A percentile compares a stretch with the other conserved stretches of the same genome.
These are phyloP conservation scores for Sclerotinia minor DNA, from an alignment of 2,329 filamentous ascomycete species.

Conservation along the genomic window DNA sequence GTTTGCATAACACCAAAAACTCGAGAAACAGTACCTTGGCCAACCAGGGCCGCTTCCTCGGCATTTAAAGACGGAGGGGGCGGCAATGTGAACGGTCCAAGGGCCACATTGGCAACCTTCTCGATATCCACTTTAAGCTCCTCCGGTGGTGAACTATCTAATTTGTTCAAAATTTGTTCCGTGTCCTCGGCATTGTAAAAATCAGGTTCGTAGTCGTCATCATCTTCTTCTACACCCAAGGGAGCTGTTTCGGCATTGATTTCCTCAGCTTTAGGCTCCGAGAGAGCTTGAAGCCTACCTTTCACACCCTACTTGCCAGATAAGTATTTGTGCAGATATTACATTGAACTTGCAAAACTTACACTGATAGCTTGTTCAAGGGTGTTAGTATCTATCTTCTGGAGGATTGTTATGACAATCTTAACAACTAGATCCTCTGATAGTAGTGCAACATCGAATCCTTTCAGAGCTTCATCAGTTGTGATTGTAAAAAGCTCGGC, in stretches of 20 bases:
- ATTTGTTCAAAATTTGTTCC: conserved; percentile 75
- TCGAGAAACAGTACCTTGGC: conserved; percentile 70
- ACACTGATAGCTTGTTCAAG: conserved; percentile 74
- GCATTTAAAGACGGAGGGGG: conserved; percentile 71
- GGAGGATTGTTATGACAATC: conserved; percentile 78
- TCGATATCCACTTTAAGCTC: conserved; percentile 46
- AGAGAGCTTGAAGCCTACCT: conserved; percentile 46
- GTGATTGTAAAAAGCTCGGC: conserved; percentile 87
- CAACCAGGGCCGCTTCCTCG: conserved; percentile 70
- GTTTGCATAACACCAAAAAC: conserved; percentile 77
- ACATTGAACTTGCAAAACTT: conserved; percentile 42
- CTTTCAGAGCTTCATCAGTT: conserved; percentile 68
- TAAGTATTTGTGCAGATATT: conserved; percentile 22
- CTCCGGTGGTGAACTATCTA: conserved; percentile 67
- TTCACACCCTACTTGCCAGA: conserved; percentile 50
- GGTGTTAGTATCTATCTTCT: conserved; percentile 66
- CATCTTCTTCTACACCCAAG: conserved; percentile 71
- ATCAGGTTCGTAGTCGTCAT: conserved; percentile 92
- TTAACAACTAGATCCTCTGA: conserved; percentile 73
- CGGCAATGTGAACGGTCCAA: conserved; percentile 76
- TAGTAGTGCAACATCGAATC: conserved; percentile 80
- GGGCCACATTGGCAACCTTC: conserved; percentile 50
- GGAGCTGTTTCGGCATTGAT: conserved; percentile 61
- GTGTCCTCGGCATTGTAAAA: conserved; percentile 71
- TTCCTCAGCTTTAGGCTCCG: conserved; percentile 32